Evolutionary conservation across 305 asterid genomes (phyloP), one percentile per base, ranked within the genome.

Genomic region (Fraxinus greggii): DNA sequence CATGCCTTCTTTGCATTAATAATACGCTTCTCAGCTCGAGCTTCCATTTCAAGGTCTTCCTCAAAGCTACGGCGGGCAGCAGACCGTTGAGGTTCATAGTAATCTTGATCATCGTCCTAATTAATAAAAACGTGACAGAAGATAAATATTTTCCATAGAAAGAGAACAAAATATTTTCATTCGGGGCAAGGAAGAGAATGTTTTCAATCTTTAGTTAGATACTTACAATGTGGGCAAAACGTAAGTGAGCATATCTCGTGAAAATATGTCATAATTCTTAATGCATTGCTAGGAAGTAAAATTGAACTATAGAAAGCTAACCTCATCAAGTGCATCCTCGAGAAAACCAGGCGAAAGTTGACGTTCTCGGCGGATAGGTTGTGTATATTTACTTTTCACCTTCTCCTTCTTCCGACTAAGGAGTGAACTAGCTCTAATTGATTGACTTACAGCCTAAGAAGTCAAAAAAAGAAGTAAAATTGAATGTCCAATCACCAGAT

Each of bases 261-360:
- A 65, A 63, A 77, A 24, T 38, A 77, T 29, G 28, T 28, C 10
- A 56, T 56, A 70, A 21, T 79, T 70, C 12, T 73, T 29, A 29
- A 80, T 26, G 65, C 33, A 19, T 78, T 45, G 42, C 35, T 59
- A 38, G 54, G 69, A 40, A 80, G 40, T 69, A 56, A 31, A 74
- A 73, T 23, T 23, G 19, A 59, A 70, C 38, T 59, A 19, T 38
- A 8, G 21, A 73, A 32, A 70, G 72, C 88, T 78, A 78, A 94
- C 98, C 97, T 94, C 98, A 19, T 92, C 99, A 81, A 92, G 98
- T 12, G 92, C 97, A 61, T 93, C 98, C 88, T 97, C 99, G 63
- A 97, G 84, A 90, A 97, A 97, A 91, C 99, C 98, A 82, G 99
- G 97, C 3, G 98, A 94, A 80, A 97, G 98, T 83, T 94, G 95